Conservation (phyloP, 1,284 basidiomycete species). For the Moesziomyces parantarcticus region DNA sequence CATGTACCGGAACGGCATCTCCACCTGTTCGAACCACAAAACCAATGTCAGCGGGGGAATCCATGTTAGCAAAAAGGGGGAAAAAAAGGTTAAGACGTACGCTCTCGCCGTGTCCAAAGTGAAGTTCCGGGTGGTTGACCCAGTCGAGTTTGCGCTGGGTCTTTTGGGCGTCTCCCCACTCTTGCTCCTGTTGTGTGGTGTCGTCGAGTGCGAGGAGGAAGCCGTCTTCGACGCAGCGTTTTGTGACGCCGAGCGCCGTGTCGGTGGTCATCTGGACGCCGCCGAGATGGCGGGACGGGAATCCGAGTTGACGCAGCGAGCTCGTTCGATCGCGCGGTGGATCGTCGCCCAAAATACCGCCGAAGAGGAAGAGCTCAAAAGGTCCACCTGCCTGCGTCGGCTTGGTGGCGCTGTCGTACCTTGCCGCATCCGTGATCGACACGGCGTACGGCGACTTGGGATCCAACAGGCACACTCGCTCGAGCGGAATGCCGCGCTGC, state of each 20-base stretch:
- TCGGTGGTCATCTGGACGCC: constrained; percentile 96
- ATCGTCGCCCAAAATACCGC: constrained; percentile 78
- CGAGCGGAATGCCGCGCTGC: constrained; percentile 71
- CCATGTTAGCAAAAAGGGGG: too few relatives aligned
- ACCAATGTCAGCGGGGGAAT: too few relatives aligned
- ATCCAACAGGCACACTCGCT: constrained; percentile 64
- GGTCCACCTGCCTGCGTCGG: constrained; percentile 35
- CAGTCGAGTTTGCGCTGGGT: constrained; percentile 37
- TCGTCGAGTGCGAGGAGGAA: constrained; percentile 27
- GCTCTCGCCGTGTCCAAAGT: constrained; percentile 62
- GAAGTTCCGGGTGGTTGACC: constrained; percentile 61
- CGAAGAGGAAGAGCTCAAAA: constrained; percentile 62
- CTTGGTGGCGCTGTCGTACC: constrained; percentile 35
- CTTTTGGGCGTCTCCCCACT: constrained; percentile 15
- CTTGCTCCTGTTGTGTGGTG: constrained; percentile 23
- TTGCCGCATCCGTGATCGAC: constrained; percentile 50
- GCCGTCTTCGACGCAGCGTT: constrained; percentile 80
- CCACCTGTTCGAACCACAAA: constrained; percentile 13
- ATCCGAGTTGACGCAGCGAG: constrained; percentile 85
- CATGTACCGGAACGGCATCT: constrained; percentile 64
- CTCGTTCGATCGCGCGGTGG: constrained; percentile 85
- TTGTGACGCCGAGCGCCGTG: constrained; percentile 92
- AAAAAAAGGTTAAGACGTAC: constrained; percentile 35
- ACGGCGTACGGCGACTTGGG: constrained; percentile 58
- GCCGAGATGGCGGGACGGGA: constrained; percentile 73